A percentile compares a stretch with the other conserved stretches of the same genome.
Conservation (phyloP, 768 basidiomycete genomes). For the Megacollybia marginata region DNA sequence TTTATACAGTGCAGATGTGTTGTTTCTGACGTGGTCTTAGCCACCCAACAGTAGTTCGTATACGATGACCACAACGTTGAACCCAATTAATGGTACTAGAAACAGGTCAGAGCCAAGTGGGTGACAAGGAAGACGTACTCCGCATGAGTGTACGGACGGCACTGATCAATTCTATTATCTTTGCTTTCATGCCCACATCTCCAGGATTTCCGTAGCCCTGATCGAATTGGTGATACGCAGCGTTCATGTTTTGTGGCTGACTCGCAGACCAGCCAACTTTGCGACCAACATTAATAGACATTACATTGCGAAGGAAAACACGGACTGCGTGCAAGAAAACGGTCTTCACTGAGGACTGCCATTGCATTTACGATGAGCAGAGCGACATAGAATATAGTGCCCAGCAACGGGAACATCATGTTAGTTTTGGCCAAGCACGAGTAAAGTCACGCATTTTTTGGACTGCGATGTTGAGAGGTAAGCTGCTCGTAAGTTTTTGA, state of each 20-base stretch:
- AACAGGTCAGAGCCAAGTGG: slow-evolving; percentile 7
- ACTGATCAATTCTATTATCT: slow-evolving; percentile 86
- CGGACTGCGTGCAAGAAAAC: slow-evolving; percentile 89
- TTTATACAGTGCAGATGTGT: slow-evolving; percentile 1
- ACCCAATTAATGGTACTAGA: slow-evolving; percentile 82
- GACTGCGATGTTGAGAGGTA: background rate
- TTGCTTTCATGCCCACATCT: slow-evolving; percentile 73
- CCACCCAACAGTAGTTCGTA: slow-evolving; percentile 74
- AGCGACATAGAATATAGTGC: slow-evolving; percentile 75
- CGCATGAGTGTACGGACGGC: slow-evolving; percentile 96
- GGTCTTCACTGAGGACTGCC: slow-evolving; percentile 92
- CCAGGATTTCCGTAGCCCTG: slow-evolving; percentile 44
- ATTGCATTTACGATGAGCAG: slow-evolving; percentile 91
- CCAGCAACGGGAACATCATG: slow-evolving; percentile 29
- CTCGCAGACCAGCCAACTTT: slow-evolving; percentile 81
- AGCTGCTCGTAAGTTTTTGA: too few species aligned
- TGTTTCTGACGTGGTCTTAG: slow-evolving; percentile 5
- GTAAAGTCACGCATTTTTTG: background rate
- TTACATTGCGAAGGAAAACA: slow-evolving; percentile 10
- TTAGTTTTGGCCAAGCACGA: background rate
- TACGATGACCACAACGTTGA: slow-evolving; percentile 81
- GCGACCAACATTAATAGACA: slow-evolving; percentile 8
- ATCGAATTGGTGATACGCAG: slow-evolving; percentile 64
- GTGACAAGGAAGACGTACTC: slow-evolving; percentile 55
- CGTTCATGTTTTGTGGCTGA: slow-evolving; percentile 48